phyloP scores from a whole-genome alignment of 2,329 filamentous ascomycete genomes.

The Aspergillus novofumigatus region DNA sequence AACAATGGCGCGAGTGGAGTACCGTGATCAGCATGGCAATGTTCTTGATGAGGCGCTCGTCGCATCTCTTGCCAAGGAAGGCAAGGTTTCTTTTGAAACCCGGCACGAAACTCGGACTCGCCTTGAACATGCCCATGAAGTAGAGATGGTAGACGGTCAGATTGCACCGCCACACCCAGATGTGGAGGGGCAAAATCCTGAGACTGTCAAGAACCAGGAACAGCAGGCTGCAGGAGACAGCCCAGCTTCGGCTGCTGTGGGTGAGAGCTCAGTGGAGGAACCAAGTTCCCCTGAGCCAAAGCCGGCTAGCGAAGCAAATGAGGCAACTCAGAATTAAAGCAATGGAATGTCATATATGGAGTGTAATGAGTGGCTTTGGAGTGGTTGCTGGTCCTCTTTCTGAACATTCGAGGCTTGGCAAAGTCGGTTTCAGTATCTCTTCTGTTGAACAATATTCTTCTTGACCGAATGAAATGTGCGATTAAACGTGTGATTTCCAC shows the following conservation, averaged over 20 bases:
- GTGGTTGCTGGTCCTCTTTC: slow-evolving; percentile 3
- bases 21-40: slow-evolving; percentile 91
- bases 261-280: slow-evolving; percentile 35
- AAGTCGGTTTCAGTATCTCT: slow-evolving; percentile 14
- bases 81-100: slow-evolving; percentile 93
- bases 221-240: slow-evolving; percentile 33
- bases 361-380: slow-evolving; percentile 16
- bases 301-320: slow-evolving; percentile 46
- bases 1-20: slow-evolving; percentile 82
- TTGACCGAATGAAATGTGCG: slow-evolving; percentile 16
- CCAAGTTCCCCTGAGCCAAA: slow-evolving; percentile 37
- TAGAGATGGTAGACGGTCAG: slow-evolving; percentile 45
- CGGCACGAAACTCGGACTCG: slow-evolving; percentile 92
- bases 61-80: slow-evolving; percentile 63
- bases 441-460: slow-evolving; percentile 9
- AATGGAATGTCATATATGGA: slow-evolving; percentile 1
- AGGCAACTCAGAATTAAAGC: slow-evolving; percentile 38
- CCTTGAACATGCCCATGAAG: slow-evolving; percentile 70
- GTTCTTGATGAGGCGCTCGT: slow-evolving; percentile 80
- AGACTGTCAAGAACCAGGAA: slow-evolving; percentile 45
- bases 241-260: slow-evolving; percentile 38
- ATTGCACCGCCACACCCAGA: slow-evolving; percentile 53
- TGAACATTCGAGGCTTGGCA: neutral
- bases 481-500: slow-evolving; percentile 15
- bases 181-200: slow-evolving; percentile 55